These are phyloP conservation scores for Pseudozyma flocculosa DNA, from an alignment of 1,284 basidiomycete species.

Conservation along the genomic window DNA sequence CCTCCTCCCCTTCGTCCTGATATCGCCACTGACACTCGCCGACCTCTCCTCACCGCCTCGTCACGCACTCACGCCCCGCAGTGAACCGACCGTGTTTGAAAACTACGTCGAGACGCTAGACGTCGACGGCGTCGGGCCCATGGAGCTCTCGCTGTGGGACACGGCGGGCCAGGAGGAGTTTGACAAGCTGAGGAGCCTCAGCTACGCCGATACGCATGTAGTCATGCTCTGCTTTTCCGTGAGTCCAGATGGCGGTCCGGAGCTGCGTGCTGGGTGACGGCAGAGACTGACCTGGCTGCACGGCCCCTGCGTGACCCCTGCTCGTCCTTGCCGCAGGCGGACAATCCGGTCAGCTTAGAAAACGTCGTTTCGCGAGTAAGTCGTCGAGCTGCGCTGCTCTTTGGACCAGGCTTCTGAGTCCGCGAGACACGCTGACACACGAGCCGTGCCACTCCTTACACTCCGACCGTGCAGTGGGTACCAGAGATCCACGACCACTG, in stretches of 20 bases:
- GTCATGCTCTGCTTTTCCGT: constrained; percentile 25
- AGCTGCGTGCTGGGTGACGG: no score
- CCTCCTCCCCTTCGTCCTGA: no score
- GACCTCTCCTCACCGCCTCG: no score
- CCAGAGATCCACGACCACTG: constrained; percentile 82
- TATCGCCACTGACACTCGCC: no score
- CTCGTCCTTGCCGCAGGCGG: neutral
- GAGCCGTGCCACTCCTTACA: no score
- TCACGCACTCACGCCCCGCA: no score
- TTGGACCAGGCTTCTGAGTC: no score
- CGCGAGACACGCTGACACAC: no score
- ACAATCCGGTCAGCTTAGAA: constrained; percentile 74
- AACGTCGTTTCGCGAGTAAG: constrained; percentile 79
- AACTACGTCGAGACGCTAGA: constrained; percentile 82
- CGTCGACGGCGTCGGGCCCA: constrained; percentile 58
- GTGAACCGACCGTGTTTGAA: constrained; percentile 63
- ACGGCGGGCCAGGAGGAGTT: constrained; percentile 97
- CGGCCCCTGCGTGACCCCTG: neutral
- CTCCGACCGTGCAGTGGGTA: constrained; percentile 69
- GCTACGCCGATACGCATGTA: constrained; percentile 92
- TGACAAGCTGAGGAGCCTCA: constrained; percentile 82
- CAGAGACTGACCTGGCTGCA: no score
- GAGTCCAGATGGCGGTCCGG: neutral
- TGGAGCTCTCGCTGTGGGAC: constrained; percentile 89
- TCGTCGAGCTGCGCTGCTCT: constrained; percentile 4